A percentile compares a stretch with the other conserved stretches of the same genome.
Conservation (phyloP, 2,329 filamentous ascomycete genomes). For the Emergomyces orientalis region DNA sequence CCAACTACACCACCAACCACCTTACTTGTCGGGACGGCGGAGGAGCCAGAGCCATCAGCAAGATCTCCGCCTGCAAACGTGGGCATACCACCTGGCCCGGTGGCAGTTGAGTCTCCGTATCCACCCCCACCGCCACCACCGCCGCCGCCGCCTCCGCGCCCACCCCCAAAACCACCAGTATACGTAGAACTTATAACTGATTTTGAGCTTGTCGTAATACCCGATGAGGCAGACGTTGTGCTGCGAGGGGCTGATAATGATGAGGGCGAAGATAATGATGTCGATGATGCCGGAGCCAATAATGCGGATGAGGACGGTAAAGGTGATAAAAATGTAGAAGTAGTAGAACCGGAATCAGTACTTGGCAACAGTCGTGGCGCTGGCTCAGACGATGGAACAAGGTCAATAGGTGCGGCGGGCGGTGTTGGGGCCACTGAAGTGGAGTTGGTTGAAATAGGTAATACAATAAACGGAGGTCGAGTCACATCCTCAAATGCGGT, state of each 20-base stretch:
- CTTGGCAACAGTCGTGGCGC: background rate
- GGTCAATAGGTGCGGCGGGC: background rate
- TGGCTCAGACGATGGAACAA: background rate
- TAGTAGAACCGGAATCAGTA: background rate
- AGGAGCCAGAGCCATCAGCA: conserved; percentile 13
- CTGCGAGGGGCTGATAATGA: conserved; percentile 5
- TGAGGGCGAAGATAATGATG: background rate
- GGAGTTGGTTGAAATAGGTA: background rate
- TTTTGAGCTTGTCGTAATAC: background rate
- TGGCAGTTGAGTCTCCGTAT: conserved; percentile 7
- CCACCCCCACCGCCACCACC: conserved; percentile 14
- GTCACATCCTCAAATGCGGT: background rate
- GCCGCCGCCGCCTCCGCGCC: conserved; percentile 4
- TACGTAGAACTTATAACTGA: conserved; percentile 5
- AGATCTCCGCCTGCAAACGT: conserved; percentile 9
- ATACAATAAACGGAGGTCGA: background rate
- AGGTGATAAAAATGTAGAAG: background rate
- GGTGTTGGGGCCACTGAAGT: background rate
- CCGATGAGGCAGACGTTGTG: conserved; percentile 1
- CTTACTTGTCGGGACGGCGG: conserved; percentile 37
- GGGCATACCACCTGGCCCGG: conserved; percentile 5
- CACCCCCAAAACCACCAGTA: conserved; percentile 11
- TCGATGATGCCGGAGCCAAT: background rate
- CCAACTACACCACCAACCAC: conserved; percentile 56
- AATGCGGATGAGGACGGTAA: background rate